These are phyloP conservation scores for Urtica urens DNA, from an alignment of 306 rosid genomes.

Conservation along the genomic window DNA sequence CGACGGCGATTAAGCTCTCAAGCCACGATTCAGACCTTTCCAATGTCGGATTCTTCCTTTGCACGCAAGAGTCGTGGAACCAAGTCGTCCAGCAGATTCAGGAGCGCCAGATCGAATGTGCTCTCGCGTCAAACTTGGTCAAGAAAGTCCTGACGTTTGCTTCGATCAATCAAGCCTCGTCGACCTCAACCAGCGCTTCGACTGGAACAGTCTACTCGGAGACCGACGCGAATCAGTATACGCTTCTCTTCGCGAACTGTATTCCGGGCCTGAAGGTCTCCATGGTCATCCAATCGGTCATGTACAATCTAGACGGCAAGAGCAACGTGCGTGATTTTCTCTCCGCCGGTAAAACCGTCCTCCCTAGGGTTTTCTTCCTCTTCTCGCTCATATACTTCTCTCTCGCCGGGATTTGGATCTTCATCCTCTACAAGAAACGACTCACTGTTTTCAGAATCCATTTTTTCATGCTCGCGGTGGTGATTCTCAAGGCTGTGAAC, in stretches of 20 bases:
- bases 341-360: constrained; percentile 65
- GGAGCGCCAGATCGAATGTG: constrained; percentile 50
- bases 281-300: constrained; percentile 65
- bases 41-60: constrained; percentile 70
- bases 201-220: constrained; percentile 25
- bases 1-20: constrained; percentile 41
- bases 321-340: constrained; percentile 49
- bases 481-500: constrained; percentile 61
- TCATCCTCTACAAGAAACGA: constrained; percentile 59
- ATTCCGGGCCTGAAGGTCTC: constrained; percentile 30
- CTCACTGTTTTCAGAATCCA: constrained; percentile 73
- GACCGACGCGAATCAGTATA: constrained; percentile 71
- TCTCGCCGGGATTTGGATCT: constrained; percentile 51
- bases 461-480: constrained; percentile 85
- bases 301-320: constrained; percentile 84
- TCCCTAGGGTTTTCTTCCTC: constrained; percentile 67
- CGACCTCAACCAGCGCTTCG: background rate
- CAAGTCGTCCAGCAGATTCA: constrained; percentile 66
- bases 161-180: constrained; percentile 18
- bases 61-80: constrained; percentile 69
- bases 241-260: constrained; percentile 79
- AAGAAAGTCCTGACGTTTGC: constrained; percentile 47
- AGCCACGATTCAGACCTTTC: constrained; percentile 41
- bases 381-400: constrained; percentile 42
- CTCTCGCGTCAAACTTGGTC: constrained; percentile 50